These are phyloP conservation scores for Tulasnella sp. DNA, from an alignment of 768 basidiomycete species.

Conservation along the genomic window DNA sequence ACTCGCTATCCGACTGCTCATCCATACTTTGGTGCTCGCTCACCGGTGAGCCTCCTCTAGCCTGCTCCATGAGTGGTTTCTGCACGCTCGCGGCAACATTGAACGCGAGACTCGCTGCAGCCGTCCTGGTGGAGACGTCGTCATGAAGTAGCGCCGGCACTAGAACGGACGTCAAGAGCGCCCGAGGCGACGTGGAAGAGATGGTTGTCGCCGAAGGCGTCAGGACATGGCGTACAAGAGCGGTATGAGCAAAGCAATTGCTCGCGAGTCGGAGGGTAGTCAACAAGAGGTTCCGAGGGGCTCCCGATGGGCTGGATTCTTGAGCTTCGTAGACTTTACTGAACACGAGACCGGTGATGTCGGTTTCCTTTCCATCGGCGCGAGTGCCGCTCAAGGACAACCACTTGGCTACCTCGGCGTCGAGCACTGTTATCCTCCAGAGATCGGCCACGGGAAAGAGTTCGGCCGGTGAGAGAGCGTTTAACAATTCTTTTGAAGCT, in stretches of 20 bases:
- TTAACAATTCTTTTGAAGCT: slow-evolving; percentile 33
- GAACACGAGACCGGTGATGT: background rate
- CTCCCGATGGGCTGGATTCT: background rate
- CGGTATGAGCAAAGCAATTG: slow-evolving; percentile 46
- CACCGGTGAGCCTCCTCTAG: background rate
- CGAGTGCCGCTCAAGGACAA: slow-evolving; percentile 20
- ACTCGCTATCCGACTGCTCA: slow-evolving; percentile 35
- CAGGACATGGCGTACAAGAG: slow-evolving; percentile 34
- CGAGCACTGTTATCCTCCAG: slow-evolving; percentile 67
- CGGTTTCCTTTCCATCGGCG: background rate
- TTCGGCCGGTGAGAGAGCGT: slow-evolving; percentile 38
- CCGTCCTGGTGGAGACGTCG: slow-evolving; percentile 57
- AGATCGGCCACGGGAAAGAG: slow-evolving; percentile 78
- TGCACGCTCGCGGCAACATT: slow-evolving; percentile 61
- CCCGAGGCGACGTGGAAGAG: slow-evolving; percentile 17
- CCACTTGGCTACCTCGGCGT: slow-evolving; percentile 46
- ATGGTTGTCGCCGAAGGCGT: background rate
- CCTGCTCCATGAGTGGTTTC: slow-evolving; percentile 39
- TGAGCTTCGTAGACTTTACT: background rate
- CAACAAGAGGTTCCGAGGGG: slow-evolving; percentile 45
- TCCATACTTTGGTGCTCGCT: slow-evolving; percentile 19
- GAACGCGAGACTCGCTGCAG: slow-evolving; percentile 75
- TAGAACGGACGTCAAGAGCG: slow-evolving; percentile 40
- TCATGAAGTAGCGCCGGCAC: slow-evolving; percentile 50
- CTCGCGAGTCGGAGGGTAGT: slow-evolving; percentile 56